Evolutionary conservation across 2,329 filamentous ascomycete species (phyloP).

Genomic region (Calonectria leucothoes): DNA sequence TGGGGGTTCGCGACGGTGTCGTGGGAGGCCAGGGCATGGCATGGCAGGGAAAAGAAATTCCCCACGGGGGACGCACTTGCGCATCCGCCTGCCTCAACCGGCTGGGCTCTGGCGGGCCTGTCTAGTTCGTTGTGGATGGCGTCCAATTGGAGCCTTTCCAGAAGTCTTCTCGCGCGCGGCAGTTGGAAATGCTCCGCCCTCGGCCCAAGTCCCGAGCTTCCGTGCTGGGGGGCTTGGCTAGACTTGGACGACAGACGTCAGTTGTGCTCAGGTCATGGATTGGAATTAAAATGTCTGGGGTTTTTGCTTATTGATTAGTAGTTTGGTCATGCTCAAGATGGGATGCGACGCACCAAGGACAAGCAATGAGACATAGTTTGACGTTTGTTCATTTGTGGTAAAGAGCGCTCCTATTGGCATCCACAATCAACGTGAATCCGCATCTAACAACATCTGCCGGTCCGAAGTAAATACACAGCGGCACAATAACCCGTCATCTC

Average conservation of each 20-base stretch:
- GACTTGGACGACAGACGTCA: not conserved
- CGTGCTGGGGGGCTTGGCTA: not conserved
- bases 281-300: not conserved
- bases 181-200: not conserved
- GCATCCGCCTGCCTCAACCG: not conserved
- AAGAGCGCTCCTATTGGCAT: too few species aligned
- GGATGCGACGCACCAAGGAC: not conserved
- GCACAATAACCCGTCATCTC: not conserved
- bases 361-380: not conserved
- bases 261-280: not conserved
- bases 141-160: not conserved
- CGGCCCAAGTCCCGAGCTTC: not conserved
- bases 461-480: not conserved
- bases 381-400: not conserved
- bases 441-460: not conserved
- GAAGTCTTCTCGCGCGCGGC: not conserved
- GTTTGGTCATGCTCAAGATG: not conserved
- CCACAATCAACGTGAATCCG: too few species aligned
- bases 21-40: too few species aligned
- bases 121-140: not conserved
- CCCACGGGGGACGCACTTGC: not conserved
- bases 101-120: not conserved
- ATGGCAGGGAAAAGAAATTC: not conserved
- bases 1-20: not conserved
- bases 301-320: not conserved